Percentiles rank a stretch among this genome's conserved stretches.
Evolutionary conservation across 1,284 basidiomycete genomes (phyloP).

Genomic region (Chondrostereum purpureum): DNA sequence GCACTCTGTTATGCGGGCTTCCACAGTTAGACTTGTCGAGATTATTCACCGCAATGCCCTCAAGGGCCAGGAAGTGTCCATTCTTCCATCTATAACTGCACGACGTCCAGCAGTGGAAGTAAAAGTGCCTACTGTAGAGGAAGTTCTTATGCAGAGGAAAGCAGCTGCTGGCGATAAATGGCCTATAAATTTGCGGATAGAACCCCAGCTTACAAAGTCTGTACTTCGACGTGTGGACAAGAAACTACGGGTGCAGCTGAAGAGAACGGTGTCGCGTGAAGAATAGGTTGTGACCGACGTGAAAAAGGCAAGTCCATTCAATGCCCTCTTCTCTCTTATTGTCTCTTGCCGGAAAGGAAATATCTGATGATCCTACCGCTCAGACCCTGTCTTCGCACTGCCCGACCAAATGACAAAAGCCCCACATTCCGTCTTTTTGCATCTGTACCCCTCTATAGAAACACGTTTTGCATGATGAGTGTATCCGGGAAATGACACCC

Average conservation of each 20-base stretch:
- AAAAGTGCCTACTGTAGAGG: neutral
- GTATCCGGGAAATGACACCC: no score
- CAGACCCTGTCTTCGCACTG: no score
- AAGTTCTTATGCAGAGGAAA: neutral
- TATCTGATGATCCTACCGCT: no score
- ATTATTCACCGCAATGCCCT: neutral
- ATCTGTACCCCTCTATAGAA: no score
- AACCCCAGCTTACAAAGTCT: neutral
- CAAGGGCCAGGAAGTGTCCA: neutral
- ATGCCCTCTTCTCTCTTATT: no score
- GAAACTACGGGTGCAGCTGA: neutral
- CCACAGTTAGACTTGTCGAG: neutral
- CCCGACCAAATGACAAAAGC: no score
- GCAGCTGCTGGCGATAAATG: neutral
- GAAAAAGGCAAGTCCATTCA: neutral
- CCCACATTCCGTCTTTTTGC: no score
- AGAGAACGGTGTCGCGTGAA: neutral
- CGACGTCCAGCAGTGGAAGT: neutral
- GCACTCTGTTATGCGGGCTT: neutral
- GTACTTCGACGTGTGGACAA: neutral
- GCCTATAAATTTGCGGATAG: neutral
- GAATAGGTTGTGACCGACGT: neutral
- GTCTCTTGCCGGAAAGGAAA: constrained; percentile 15
- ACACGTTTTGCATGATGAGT: neutral
- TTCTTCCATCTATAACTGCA: neutral